Conservation (phyloP, 208 protist genomes). For the Leishmania gerbilli region DNA sequence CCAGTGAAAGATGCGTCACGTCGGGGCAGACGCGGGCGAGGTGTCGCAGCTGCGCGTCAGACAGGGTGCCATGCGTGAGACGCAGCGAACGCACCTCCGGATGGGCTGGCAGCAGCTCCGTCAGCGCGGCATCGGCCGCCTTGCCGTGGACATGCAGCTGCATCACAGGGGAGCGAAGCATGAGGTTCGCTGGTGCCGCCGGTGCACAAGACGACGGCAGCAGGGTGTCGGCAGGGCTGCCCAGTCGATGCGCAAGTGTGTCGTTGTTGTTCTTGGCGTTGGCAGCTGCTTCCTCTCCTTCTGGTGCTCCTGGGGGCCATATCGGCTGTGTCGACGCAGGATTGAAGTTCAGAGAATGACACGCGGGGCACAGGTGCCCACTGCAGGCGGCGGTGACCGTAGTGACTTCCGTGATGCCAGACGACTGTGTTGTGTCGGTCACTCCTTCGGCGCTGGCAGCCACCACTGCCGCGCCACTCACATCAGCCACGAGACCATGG, state of each 20-base stretch:
- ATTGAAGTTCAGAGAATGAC: too few species aligned
- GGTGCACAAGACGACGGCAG: neutral
- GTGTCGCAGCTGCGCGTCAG: constrained; percentile 35
- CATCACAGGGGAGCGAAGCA: neutral
- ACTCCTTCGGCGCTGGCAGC: neutral
- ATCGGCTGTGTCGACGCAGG: neutral
- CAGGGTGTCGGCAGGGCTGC: neutral
- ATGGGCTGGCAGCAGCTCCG: constrained; percentile 31
- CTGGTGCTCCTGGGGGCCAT: neutral
- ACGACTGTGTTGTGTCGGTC: neutral
- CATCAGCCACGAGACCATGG: neutral
- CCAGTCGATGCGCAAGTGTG: neutral
- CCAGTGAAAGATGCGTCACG: constrained; percentile 53
- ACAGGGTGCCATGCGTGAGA: constrained; percentile 40
- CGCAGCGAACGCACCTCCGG: constrained; percentile 41
- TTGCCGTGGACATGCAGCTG: constrained; percentile 23
- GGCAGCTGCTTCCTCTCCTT: neutral
- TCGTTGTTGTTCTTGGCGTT: neutral
- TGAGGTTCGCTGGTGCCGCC: neutral
- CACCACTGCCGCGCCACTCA: neutral
- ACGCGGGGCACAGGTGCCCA: neutral
- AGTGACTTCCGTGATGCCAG: neutral
- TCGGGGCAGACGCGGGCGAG: constrained; percentile 43
- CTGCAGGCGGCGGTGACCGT: neutral
- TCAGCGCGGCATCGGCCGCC: constrained; percentile 17